Evolutionary conservation across 2,329 filamentous ascomycete genomes (phyloP).

Genomic region (Aspergillus ibericus): DNA sequence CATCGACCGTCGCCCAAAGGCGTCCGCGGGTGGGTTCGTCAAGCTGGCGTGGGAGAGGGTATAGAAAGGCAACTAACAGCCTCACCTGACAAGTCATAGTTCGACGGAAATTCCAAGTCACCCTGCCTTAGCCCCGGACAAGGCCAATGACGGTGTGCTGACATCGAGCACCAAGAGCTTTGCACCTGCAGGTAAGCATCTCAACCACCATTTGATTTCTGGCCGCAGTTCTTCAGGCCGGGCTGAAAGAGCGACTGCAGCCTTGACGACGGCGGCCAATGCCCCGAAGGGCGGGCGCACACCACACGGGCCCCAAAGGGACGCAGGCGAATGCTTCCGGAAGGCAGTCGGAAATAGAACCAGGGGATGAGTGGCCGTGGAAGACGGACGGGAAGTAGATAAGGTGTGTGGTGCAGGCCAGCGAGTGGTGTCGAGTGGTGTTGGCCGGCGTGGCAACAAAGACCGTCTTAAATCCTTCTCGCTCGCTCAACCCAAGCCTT

Average conservation of each 20-base stretch:
- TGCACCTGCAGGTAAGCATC: not conserved
- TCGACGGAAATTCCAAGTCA: conserved; percentile 3
- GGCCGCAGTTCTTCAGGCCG: conserved; percentile 1
- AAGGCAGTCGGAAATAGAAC: not conserved
- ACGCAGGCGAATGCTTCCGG: not conserved
- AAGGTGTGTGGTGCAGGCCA: not conserved
- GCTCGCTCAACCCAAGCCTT: not conserved
- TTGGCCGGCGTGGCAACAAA: not conserved
- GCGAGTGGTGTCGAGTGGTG: not conserved
- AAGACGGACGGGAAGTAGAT: not conserved
- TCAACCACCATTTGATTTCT: not conserved
- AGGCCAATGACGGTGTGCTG: not conserved
- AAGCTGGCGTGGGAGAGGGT: not conserved
- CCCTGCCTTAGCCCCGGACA: not conserved
- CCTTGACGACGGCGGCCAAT: not conserved
- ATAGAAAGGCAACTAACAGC: not conserved
- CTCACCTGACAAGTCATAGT: conserved; percentile 3
- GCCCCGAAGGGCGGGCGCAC: not conserved
- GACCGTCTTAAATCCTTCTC: conserved; percentile 7
- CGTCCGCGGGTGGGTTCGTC: not conserved
- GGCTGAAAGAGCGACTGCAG: not conserved
- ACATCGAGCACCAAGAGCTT: not conserved
- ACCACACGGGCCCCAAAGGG: not conserved
- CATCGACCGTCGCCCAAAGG: not conserved
- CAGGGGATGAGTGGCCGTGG: not conserved